A percentile compares a stretch with the other conserved stretches of the same genome.
Evolutionary conservation across 805 yeast genomes (phyloP).

Genomic region (Komagataella phaffii): DNA sequence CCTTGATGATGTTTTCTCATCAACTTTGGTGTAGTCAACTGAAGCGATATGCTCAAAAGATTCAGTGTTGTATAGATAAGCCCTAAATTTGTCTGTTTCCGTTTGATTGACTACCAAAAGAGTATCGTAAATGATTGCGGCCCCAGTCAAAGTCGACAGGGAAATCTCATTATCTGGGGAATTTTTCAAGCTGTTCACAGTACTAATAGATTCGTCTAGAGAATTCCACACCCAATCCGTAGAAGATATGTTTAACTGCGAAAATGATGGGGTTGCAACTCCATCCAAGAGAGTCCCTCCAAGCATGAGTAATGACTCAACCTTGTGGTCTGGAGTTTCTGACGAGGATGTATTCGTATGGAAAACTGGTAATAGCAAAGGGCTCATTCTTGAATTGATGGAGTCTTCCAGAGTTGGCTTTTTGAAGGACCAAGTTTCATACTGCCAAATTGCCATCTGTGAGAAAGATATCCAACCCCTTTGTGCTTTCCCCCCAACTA

Average conservation of each 20-base stretch:
- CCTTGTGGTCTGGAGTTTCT: constrained; percentile 23
- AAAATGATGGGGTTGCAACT: constrained; percentile 27
- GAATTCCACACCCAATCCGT: constrained; percentile 32
- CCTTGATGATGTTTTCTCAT: constrained; percentile 4
- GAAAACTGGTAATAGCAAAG: constrained; percentile 46
- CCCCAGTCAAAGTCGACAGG: constrained; percentile 25
- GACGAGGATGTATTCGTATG: constrained; percentile 3
- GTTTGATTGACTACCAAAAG: constrained; percentile 26
- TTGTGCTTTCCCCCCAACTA: constrained; percentile 54
- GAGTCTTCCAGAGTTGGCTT: constrained; percentile 16
- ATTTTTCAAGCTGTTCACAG: constrained; percentile 12
- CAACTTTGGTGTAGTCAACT: constrained; percentile 16
- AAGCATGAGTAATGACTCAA: constrained; percentile 23
- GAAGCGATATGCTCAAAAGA: constrained; percentile 19
- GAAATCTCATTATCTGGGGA: constrained; percentile 10
- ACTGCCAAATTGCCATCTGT: constrained; percentile 66
- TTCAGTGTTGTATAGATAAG: constrained; percentile 28
- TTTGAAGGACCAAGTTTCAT: constrained; percentile 53
- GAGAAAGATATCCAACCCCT: constrained; percentile 61
- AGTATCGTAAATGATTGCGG: constrained; percentile 36
- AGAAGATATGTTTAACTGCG: constrained; percentile 20
- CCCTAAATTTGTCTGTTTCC: constrained; percentile 12
- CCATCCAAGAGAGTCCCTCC: constrained; percentile 42
- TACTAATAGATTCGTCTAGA: constrained; percentile 12
- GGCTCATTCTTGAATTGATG: constrained; percentile 38